These are phyloP conservation scores for Puccinellia tenuiflora DNA, from an alignment of 176 grass and related monocot species.

Conservation along the genomic window DNA sequence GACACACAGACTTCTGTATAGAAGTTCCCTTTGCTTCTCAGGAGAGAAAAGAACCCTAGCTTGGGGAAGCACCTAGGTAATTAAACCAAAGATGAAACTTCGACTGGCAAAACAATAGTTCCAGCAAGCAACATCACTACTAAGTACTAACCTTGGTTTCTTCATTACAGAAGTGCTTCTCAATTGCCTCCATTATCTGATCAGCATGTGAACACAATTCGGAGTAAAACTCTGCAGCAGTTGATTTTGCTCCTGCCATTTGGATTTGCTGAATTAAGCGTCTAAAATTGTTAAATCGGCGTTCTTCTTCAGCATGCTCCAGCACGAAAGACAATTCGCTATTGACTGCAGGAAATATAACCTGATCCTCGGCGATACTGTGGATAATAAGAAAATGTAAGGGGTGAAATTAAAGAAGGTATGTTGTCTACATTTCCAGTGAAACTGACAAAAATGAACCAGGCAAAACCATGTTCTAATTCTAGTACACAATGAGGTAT, in stretches of 20 bases:
- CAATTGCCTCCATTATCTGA: conserved; percentile 91
- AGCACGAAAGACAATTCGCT: conserved; percentile 60
- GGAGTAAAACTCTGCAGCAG: conserved; percentile 55
- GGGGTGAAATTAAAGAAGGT: conserved; percentile 11
- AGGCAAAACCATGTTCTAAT: conserved; percentile 6
- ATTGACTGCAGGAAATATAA: conserved; percentile 93
- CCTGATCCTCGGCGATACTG: conserved; percentile 95
- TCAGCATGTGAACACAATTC: conserved; percentile 88
- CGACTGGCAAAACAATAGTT: not conserved
- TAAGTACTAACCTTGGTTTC: conserved; percentile 71
- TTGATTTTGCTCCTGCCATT: conserved; percentile 66
- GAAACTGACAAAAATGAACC: not conserved
- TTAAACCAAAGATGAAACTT: conserved; percentile 29
- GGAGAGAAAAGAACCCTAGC: conserved; percentile 85
- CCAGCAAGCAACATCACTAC: not conserved
- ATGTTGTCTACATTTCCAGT: conserved; percentile 4
- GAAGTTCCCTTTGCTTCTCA: conserved; percentile 87
- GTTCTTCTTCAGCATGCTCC: conserved; percentile 90
- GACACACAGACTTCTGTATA: conserved; percentile 80
- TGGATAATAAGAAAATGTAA: conserved; percentile 18
- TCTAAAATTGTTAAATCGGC: conserved; percentile 77
- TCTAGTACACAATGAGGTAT: not conserved
- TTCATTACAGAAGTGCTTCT: conserved; percentile 86
- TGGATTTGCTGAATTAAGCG: conserved; percentile 93
- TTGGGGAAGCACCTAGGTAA: conserved; percentile 90